Base-by-base conservation (phyloP, 2,329 filamentous ascomycete genomes). In the Meredithiella fracta region DNA sequence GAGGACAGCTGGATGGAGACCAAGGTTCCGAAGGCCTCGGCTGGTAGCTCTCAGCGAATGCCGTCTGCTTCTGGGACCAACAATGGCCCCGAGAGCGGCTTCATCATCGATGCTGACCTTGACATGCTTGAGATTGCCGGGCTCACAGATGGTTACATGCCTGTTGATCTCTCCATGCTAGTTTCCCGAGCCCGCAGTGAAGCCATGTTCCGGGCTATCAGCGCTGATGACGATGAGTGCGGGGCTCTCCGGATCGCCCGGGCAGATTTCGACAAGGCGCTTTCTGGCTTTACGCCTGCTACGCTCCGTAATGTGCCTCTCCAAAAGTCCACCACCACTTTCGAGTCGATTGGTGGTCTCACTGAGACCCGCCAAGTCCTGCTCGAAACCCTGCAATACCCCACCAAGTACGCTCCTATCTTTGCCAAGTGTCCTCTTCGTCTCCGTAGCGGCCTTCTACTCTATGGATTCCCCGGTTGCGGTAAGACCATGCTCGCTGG, bases 81-180 rank as follows among this genome's bases (percentile, higher is more conserved):
- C 22, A 26, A 49, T 23, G 23, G 44, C 6, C 9, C 54, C 51
- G 67, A 70, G 3, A 77, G 78, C 54, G 85, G 83, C 0, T 92
- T 94, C 63, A 69, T 83, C 1, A 71, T 95, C 4, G 85, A 89
- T 58, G 71, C 79, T 0, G 78, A 85, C 51, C 78, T 98, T 8
- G 92, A 98, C 66, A 86, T 97, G 58, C 78, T 97, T 7, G 91
- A 97, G 60, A 77, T 98, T 56, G 89, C 94, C 17, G 90, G 92
- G 1, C 84, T 91, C 62, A 97, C 91, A 0, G 92, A 98, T 65
- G 92, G 92, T 0, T 98, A 97, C 66, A 96, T 97, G 90, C 91
- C 92, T 0, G 92, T 90, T 2, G 92, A 98, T 67, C 74, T 98
- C 38, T 82, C 85, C 15, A 76, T 96, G 1, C 78, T 98, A 9